Evolutionary conservation across 2,329 filamentous ascomycete genomes (phyloP), one percentile per base, ranked within the genome.

Genomic region (Penicillium sp.): DNA sequence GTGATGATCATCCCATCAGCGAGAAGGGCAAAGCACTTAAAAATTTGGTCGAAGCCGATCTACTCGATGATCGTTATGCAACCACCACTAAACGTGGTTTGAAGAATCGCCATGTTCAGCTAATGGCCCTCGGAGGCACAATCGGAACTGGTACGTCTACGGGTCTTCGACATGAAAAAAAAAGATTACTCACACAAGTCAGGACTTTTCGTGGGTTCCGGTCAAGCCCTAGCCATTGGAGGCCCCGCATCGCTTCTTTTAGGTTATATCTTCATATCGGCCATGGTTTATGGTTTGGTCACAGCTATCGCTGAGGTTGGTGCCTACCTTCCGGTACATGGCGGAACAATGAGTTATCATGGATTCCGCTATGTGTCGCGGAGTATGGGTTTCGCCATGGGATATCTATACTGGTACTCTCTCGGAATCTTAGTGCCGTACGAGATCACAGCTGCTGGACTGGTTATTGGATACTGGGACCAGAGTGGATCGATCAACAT

Each of bases 381-480:
- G 35, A 77, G 74, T 48, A 57, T 77, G 61, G 75, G 74, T 1
- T 78, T 79, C 53, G 71, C 76, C 10, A 75, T 77, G 62, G 77
- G 77, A 19, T 78, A 77, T 43, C 64, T 77, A 4, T 81, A 81
- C 64, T 81, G 79, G 79, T 81, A 80, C 52, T 75, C 75, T 1
- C 65, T 75, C 49, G 76, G 78, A 0, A 80, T 82, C 31, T 68
- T 79, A 38, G 75, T 81, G 0, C 79, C 77, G 48, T 81, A 83
- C 57, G 87, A 89, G 72, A 86, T 89, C 59, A 84, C 84, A 0
- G 87, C 87, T 8, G 85, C 86, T 13, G 82, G 83, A 41, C 80
- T 88, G n/a, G 78, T 89, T 31, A 86, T 89, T 59, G 75, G 83
- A 59, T 88, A 84, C 68, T 89, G 86, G 86, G 66, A 74, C 12